These are phyloP conservation scores for Allantophomopsis lycopodina DNA, from an alignment of 2,329 filamentous ascomycete species.

Conservation along the genomic window DNA sequence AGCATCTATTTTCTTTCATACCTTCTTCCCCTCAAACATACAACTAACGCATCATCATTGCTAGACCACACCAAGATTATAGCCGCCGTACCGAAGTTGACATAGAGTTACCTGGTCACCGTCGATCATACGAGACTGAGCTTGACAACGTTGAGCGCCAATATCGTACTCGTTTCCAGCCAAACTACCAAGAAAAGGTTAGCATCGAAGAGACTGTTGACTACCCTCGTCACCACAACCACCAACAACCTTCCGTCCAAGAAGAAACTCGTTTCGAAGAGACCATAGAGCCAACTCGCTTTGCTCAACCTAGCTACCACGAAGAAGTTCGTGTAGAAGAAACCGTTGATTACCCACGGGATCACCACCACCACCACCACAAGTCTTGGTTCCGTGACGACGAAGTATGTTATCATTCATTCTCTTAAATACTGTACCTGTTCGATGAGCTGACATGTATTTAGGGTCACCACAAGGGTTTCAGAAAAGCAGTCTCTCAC, in stretches of 20 bases:
- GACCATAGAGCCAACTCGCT: conserved; percentile 19
- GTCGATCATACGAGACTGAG: conserved; percentile 10
- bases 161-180: conserved; percentile 48
- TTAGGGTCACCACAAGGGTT: no score
- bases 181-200: conserved; percentile 38
- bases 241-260: conserved; percentile 39
- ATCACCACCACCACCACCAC: conserved; percentile 12
- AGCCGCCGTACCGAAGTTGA: conserved; percentile 34
- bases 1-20: no score
- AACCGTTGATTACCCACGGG: conserved; percentile 20
- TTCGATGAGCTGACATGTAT: no score
- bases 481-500: no score
- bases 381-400: neutral
- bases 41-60: neutral
- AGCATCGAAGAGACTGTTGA: conserved; percentile 30
- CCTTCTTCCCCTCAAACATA: no score
- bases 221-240: conserved; percentile 36
- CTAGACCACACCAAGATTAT: conserved; percentile 22
- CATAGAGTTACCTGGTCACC: conserved; percentile 12
- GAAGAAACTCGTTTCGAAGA: conserved; percentile 38
- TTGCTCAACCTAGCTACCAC: conserved; percentile 33
- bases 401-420: no score
- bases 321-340: conserved; percentile 38
- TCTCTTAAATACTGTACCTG: no score
- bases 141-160: conserved; percentile 54